Percentiles rank a stretch among this genome's conserved stretches.
Evolutionary conservation across 139 green algal species (phyloP).

Genomic region (Chlorella sorokiniana): DNA sequence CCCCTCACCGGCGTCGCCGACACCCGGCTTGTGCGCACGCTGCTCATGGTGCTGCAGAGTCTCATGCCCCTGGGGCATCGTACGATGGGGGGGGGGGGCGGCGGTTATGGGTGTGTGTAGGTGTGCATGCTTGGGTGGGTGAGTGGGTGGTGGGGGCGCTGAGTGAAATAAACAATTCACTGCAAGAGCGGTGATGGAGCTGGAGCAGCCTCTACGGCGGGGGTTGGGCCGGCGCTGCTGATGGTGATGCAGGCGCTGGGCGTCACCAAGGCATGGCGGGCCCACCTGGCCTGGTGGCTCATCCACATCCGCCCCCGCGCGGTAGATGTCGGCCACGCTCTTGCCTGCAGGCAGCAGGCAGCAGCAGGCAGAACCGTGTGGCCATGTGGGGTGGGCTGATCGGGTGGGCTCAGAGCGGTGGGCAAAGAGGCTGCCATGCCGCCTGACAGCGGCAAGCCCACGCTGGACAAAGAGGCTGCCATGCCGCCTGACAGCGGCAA

Average conservation of each 20-base stretch:
- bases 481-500: no score
- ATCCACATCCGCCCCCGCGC: constrained; percentile 15
- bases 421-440: no score
- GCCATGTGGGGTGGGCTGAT: no score
- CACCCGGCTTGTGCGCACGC: neutral
- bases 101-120: neutral
- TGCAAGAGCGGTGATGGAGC: no score
- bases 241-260: no score
- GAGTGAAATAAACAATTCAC: no score
- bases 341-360: neutral
- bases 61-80: constrained; percentile 19
- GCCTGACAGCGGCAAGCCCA: neutral
- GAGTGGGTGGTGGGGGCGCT: no score
- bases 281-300: neutral
- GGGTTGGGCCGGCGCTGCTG: no score
- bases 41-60: neutral
- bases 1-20: neutral
- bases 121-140: neutral
- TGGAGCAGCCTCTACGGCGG: no score
- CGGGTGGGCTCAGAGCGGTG: no score
- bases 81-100: neutral
- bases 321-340: constrained; percentile 25
- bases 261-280: no score
- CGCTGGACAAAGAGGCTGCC: no score
- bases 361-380: neutral